Evolutionary conservation across 768 basidiomycete species (phyloP).

Genomic region (Termitomyces sp.): DNA sequence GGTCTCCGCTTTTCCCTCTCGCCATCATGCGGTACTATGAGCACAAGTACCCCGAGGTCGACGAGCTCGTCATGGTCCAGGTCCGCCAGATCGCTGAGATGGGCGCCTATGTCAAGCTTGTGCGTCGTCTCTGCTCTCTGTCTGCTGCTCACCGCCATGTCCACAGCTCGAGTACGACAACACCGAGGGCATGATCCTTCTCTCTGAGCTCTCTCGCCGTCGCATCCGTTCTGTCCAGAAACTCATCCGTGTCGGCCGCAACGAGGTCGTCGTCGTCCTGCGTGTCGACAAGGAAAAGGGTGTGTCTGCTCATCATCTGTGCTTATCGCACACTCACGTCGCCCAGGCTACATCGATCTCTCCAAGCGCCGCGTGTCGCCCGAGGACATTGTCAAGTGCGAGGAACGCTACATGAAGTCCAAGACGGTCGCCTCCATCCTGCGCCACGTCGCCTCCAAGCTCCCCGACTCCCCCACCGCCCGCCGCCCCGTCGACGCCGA

Average conservation of each 20-base stretch:
- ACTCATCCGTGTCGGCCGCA: conserved; percentile 93
- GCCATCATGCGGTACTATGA: conserved; percentile 83
- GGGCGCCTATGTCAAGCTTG: conserved; percentile 99
- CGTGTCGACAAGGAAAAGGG: conserved; percentile 99
- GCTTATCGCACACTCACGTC: not conserved
- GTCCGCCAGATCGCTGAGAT: conserved; percentile 99
- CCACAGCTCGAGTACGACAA: conserved; percentile 95
- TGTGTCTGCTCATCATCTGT: conserved; percentile 24
- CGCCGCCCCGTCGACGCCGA: conserved; percentile 16
- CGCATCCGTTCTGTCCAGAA: conserved; percentile 98
- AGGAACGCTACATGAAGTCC: conserved; percentile 42
- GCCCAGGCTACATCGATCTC: conserved; percentile 94
- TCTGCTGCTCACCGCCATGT: not conserved
- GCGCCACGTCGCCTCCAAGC: conserved; percentile 82
- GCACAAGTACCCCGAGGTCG: conserved; percentile 91
- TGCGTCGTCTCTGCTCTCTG: conserved; percentile 34
- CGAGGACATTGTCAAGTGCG: conserved; percentile 98
- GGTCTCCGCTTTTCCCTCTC: conserved; percentile 4
- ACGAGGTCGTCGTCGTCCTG: conserved; percentile 97
- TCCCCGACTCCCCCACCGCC: conserved; percentile 29
- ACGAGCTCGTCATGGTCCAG: conserved; percentile 99
- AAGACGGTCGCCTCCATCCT: conserved; percentile 94
- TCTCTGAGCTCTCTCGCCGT: conserved; percentile 95
- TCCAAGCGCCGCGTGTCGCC: conserved; percentile 97
- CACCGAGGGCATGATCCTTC: conserved; percentile 98